These are phyloP conservation scores for Colletotrichum brevisporum DNA, from an alignment of 2,329 filamentous ascomycete species.

Conservation along the genomic window DNA sequence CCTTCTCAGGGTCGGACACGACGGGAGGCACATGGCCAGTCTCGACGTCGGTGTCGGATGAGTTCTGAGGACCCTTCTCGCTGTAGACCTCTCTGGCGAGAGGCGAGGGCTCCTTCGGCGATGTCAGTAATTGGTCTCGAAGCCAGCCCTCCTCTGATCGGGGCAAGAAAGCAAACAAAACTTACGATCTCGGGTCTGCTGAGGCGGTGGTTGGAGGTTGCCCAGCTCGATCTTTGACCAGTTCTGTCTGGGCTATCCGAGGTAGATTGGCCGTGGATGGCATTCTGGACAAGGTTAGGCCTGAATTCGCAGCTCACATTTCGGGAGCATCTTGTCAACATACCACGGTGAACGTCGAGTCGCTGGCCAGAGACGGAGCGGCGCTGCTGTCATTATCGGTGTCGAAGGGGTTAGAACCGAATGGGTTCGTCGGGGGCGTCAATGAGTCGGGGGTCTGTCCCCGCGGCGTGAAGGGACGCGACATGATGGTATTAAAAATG, in stretches of 20 bases:
- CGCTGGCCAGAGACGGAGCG: conserved; percentile 37
- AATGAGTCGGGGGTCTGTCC: conserved; percentile 25
- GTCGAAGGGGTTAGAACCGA: conserved; percentile 41
- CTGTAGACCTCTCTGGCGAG: conserved; percentile 35
- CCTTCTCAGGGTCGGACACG: conserved; percentile 34
- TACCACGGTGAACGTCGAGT: conserved; percentile 43
- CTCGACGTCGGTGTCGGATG: conserved; percentile 37
- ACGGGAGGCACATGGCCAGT: conserved; percentile 29
- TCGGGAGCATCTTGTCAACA: not conserved
- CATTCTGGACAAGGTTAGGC: conserved; percentile 32
- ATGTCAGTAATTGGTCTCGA: not conserved
- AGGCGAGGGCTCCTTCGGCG: conserved; percentile 36
- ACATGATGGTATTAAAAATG: conserved; percentile 34
- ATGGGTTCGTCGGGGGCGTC: conserved; percentile 38
- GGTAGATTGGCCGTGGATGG: conserved; percentile 11
- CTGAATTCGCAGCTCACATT: not conserved
- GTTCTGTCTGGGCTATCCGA: conserved; percentile 12
- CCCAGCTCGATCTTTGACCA: conserved; percentile 33
- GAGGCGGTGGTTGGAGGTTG: conserved; percentile 32
- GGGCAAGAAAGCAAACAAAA: not conserved
- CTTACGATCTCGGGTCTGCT: conserved; percentile 40
- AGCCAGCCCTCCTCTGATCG: too few relatives aligned
- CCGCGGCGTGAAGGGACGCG: conserved; percentile 29
- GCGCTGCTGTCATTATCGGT: conserved; percentile 41
- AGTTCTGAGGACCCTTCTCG: conserved; percentile 34